Evolutionary conservation across 306 rosid genomes (phyloP).

Genomic region (Alnus glutinosa): DNA sequence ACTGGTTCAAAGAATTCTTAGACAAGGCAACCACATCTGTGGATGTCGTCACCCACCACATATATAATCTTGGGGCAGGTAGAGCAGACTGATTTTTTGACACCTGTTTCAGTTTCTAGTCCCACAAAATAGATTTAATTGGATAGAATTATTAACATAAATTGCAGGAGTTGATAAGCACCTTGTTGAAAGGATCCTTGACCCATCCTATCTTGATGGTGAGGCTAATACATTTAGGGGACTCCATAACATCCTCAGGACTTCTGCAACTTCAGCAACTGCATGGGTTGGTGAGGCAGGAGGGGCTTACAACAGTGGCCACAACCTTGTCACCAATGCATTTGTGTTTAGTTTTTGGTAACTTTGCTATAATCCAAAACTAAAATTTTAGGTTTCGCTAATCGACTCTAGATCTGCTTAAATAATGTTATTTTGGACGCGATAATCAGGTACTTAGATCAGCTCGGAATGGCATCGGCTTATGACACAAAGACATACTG

Average conservation of each 20-base stretch:
- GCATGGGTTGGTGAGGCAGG: constrained; percentile 99
- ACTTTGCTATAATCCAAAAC: no score
- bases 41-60: constrained; percentile 75
- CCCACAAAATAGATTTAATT: constrained; percentile 13
- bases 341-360: constrained; percentile 81
- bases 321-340: constrained; percentile 75
- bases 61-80: constrained; percentile 95
- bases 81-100: not conserved
- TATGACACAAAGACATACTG: constrained; percentile 81
- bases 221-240: constrained; percentile 49
- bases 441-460: constrained; percentile 52
- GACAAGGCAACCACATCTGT: constrained; percentile 42
- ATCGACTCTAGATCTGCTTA: no score
- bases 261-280: constrained; percentile 47
- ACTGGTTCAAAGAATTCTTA: constrained; percentile 66
- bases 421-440: no score
- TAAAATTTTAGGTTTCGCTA: no score
- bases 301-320: constrained; percentile 94
- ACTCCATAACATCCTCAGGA: constrained; percentile 55
- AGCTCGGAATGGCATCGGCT: constrained; percentile 84
- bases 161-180: constrained; percentile 66
- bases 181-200: constrained; percentile 62
- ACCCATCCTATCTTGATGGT: constrained; percentile 67
- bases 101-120: not conserved
- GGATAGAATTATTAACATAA: not conserved